Percentiles rank a stretch among this genome's conserved stretches.
Evolutionary conservation across 768 basidiomycete species (phyloP).

Genomic region (Boletus rubropictus): DNA sequence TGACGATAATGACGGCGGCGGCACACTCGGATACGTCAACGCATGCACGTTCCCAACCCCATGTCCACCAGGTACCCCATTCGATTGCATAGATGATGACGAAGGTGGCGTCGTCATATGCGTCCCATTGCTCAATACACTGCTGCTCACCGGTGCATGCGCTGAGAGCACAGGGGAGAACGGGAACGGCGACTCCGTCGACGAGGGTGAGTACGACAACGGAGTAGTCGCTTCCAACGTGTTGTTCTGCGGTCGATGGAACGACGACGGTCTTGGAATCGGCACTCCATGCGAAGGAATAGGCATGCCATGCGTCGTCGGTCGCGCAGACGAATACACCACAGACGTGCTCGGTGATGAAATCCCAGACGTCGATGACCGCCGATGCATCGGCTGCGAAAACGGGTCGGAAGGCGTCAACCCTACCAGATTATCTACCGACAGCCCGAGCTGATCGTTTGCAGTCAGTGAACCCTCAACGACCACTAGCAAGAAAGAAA

Average conservation of each 20-base stretch:
- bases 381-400: conserved; percentile 65
- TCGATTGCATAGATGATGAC: conserved; percentile 32
- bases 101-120: conserved; percentile 72
- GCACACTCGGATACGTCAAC: conserved; percentile 76
- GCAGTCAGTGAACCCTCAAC: neutral
- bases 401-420: conserved; percentile 59
- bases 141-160: conserved; percentile 35
- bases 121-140: conserved; percentile 38
- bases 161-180: conserved; percentile 55
- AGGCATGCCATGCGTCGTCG: conserved; percentile 50
- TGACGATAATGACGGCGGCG: conserved; percentile 74
- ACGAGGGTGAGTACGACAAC: conserved; percentile 59
- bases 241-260: conserved; percentile 47
- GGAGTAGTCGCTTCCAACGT: conserved; percentile 55
- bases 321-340: conserved; percentile 21
- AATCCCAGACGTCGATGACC: conserved; percentile 38
- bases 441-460: conserved; percentile 14
- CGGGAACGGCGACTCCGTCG: conserved; percentile 61
- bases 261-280: conserved; percentile 67
- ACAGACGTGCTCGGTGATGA: conserved; percentile 29
- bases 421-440: conserved; percentile 73
- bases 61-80: conserved; percentile 14
- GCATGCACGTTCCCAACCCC: conserved; percentile 29
- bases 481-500: too few species aligned
- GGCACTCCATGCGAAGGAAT: conserved; percentile 68